phyloP scores from a whole-genome alignment of 148 eudicot genomes.

The Heliosperma pusillum region DNA sequence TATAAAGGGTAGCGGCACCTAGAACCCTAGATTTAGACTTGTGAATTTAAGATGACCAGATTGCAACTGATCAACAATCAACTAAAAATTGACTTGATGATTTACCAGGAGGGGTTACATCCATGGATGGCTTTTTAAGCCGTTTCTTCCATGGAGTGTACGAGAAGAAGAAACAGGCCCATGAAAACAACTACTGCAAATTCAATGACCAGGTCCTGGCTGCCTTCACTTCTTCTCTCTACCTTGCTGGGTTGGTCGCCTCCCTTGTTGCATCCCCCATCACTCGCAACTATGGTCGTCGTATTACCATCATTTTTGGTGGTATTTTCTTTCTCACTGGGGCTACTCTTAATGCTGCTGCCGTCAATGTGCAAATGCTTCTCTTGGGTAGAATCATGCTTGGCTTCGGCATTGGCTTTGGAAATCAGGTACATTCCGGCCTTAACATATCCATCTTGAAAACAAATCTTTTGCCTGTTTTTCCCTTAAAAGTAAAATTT shows the following conservation, averaged over 20 bases:
- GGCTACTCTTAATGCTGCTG: constrained; percentile 68
- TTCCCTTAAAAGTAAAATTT: neutral
- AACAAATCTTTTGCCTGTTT: neutral
- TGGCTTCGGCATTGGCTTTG: constrained; percentile 91
- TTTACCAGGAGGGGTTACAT: constrained; percentile 69
- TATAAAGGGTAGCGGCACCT: no score
- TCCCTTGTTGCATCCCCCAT: constrained; percentile 69
- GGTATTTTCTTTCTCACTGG: constrained; percentile 72
- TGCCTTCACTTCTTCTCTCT: constrained; percentile 82
- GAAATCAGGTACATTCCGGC: constrained; percentile 57
- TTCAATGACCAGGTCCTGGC: constrained; percentile 85
- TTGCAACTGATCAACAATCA: neutral
- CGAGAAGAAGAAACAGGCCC: constrained; percentile 48
- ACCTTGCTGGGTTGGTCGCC: constrained; percentile 72
- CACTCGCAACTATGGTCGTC: constrained; percentile 65
- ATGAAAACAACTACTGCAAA: constrained; percentile 82
- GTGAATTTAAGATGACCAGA: neutral
- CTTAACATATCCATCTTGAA: neutral
- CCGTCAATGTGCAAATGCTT: constrained; percentile 66
- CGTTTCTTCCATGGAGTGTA: constrained; percentile 65
- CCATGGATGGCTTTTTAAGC: constrained; percentile 77
- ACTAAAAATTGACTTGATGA: neutral
- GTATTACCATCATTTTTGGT: constrained; percentile 64
- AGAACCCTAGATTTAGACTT: neutral
- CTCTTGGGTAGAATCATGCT: constrained; percentile 84